Conservation (phyloP, 2,329 filamentous ascomycete species). For the Cercospora citrullina region DNA sequence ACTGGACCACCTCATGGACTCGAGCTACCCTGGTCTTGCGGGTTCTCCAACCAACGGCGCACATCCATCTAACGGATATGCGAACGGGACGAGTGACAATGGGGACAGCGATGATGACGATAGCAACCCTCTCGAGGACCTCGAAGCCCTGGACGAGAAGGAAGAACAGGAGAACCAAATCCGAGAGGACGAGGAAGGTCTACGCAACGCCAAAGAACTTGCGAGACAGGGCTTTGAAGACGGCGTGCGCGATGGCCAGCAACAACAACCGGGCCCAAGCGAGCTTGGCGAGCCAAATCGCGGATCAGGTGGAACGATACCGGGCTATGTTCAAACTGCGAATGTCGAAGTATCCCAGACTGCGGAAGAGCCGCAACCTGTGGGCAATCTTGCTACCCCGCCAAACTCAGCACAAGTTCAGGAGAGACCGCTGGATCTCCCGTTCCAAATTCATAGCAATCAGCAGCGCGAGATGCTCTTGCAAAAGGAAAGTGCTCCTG, state of each 20-base stretch:
- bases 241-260: constrained; percentile 16
- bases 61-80: constrained; percentile 27
- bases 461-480: neutral
- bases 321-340: neutral
- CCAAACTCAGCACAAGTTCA: neutral
- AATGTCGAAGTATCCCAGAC: neutral
- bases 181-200: constrained; percentile 35
- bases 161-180: constrained; percentile 35
- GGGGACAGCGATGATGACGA: constrained; percentile 39
- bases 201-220: constrained; percentile 36
- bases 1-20: constrained; percentile 36
- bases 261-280: neutral
- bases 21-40: constrained; percentile 19
- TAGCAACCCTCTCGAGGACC: constrained; percentile 39
- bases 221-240: constrained; percentile 36
- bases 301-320: neutral
- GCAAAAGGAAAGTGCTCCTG: neutral
- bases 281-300: neutral
- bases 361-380: neutral
- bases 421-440: neutral
- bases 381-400: neutral
- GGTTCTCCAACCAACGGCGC: constrained; percentile 5
- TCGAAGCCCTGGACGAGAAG: constrained; percentile 38
- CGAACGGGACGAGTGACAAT: constrained; percentile 24
- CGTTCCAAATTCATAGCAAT: neutral